These are phyloP conservation scores for Lachnellula suecica DNA, from an alignment of 2,329 filamentous ascomycete species.

Conservation along the genomic window DNA sequence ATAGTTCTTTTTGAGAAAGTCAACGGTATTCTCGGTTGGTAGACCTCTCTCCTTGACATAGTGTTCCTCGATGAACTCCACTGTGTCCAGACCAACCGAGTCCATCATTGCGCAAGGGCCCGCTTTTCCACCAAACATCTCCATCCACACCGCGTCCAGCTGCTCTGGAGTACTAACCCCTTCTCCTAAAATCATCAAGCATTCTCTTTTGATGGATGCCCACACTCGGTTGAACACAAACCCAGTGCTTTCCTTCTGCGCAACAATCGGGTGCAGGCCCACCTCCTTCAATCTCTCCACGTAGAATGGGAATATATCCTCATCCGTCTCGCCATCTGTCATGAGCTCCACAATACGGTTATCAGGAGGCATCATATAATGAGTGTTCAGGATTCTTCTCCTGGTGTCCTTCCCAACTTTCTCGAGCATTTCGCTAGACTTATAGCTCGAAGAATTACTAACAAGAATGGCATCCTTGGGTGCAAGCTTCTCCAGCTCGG, in stretches of 20 bases:
- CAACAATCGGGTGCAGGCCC: constrained; percentile 38
- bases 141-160: constrained; percentile 38
- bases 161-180: constrained; percentile 36
- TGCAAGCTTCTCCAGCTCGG: constrained; percentile 39
- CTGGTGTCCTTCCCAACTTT: constrained; percentile 34
- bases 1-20: constrained; percentile 33
- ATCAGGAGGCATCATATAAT: constrained; percentile 38
- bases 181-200: constrained; percentile 35
- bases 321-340: constrained; percentile 35
- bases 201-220: constrained; percentile 43
- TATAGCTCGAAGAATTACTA: constrained; percentile 48
- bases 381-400: constrained; percentile 40
- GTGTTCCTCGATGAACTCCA: constrained; percentile 40
- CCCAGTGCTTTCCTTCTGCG: constrained; percentile 36
- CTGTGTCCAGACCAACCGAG: constrained; percentile 39
- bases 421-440: constrained; percentile 41
- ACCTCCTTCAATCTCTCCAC: constrained; percentile 31
- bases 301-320: constrained; percentile 30
- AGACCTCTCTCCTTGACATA: constrained; percentile 34
- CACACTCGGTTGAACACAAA: constrained; percentile 43
- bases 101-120: constrained; percentile 42
- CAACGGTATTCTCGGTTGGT: constrained; percentile 25
- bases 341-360: constrained; percentile 37
- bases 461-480: constrained; percentile 39
- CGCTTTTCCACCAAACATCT: constrained; percentile 35